A percentile compares a stretch with the other conserved stretches of the same genome.
Evolutionary conservation across 257 asterid genomes (phyloP).

Genomic region (Lantana camara): DNA sequence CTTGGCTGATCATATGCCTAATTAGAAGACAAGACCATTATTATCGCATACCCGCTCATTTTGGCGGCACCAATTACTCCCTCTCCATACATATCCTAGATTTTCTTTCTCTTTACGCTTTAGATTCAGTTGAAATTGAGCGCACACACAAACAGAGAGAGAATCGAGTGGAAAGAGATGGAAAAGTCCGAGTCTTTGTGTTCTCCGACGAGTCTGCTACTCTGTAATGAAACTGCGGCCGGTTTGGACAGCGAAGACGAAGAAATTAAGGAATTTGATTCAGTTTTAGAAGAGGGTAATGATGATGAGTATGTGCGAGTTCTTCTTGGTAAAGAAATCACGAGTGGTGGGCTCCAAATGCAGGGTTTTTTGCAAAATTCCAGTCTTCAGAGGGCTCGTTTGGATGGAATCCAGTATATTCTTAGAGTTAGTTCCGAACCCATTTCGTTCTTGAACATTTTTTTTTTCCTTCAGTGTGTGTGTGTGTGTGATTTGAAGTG

Average conservation of each 20-base stretch:
- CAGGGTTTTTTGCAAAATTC: conserved; percentile 17
- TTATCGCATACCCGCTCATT: conserved; percentile 35
- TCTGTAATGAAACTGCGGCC: conserved; percentile 40
- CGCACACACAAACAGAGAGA: not conserved
- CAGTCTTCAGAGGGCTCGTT: conserved; percentile 49
- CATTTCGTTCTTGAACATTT: conserved; percentile 14
- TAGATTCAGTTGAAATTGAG: conserved; percentile 1
- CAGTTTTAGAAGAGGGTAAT: conserved; percentile 9
- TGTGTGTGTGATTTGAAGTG: not conserved
- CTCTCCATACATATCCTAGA: conserved; percentile 20
- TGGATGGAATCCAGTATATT: conserved; percentile 56
- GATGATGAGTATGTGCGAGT: conserved; percentile 44
- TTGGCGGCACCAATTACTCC: conserved; percentile 52
- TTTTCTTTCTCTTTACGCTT: conserved; percentile 16
- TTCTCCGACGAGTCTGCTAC: conserved; percentile 32
- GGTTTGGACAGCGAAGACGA: conserved; percentile 28
- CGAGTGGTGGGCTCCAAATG: conserved; percentile 24
- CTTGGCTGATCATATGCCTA: conserved; percentile 30
- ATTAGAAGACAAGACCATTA: conserved; percentile 29
- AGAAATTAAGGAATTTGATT: conserved; percentile 1
- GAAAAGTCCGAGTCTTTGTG: conserved; percentile 26
- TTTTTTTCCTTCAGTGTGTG: not conserved
- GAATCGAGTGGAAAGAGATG: conserved; percentile 26
- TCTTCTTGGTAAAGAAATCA: conserved; percentile 46
- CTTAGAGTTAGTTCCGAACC: conserved; percentile 34